Base-by-base conservation (phyloP, 768 basidiomycete species). In the Tylopilus rubrobrunneus region DNA sequence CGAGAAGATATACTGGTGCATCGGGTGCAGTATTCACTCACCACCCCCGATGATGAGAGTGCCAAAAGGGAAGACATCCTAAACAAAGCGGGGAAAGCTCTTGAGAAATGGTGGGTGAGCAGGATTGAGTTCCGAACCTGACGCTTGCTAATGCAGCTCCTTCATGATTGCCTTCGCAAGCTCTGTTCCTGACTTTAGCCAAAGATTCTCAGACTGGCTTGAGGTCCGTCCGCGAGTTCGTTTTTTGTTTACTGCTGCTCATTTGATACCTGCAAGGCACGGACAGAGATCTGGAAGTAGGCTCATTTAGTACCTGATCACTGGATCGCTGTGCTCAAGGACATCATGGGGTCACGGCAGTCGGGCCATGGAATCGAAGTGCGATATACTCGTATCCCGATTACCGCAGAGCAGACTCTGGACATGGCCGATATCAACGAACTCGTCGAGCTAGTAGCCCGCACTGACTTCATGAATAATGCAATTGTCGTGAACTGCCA, bases 401-500 rank as follows among this genome's bases (percentile, higher is more conserved):
- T 98, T 64, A 99, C 97, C 6, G 86, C 95, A 0, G 95, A 98
- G 68, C 85, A 80, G 36, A 76, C 87, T 10, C 86, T 87, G 0
- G 89, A 92, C 65, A 85, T 84, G 66, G 70, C 81, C 23, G 88
- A 90, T 62, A 73, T 90, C 45, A 84, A 76, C 56, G 86, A 90
- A 56, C 76, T 96, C 25, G 86, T 94, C 55, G 85, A 89, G 19
- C 78, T 94, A 2, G 85, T 89, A 28, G 75, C 92, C 37, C 77
- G 85, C 10, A 83, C 84, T 6, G 76, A 83, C 49, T 80, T 86
- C 7, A 76, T 80, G 21, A 78, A 81, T 37, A 87, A 88, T 0
- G 89, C 89, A 1, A 88, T 98, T 53, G 86, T 99, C 17, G 81
- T 99, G 34, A 99, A 98, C 64, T 97, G 95, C 62, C 97, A 99